Conservation (phyloP, 164 flowering plant genomes). For the Nymphaea colorata region DNA sequence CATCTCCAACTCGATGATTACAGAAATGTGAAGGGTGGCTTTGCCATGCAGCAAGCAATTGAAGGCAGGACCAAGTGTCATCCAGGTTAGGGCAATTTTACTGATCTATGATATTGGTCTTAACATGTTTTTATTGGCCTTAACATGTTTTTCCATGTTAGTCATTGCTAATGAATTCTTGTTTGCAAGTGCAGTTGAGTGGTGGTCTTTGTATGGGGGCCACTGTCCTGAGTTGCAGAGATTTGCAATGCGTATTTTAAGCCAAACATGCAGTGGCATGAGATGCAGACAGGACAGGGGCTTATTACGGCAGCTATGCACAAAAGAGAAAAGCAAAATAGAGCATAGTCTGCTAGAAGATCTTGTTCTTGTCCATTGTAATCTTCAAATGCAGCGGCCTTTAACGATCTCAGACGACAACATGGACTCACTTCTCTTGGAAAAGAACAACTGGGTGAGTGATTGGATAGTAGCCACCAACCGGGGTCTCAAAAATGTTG, state of each 20-base stretch:
- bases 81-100: slow-evolving; percentile 27
- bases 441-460: neutral
- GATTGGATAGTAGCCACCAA: neutral
- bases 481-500: neutral
- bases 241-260: slow-evolving; percentile 38
- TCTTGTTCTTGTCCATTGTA: slow-evolving; percentile 23
- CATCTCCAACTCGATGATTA: slow-evolving; percentile 34
- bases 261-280: slow-evolving; percentile 42
- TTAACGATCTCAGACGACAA: neutral
- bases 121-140: neutral
- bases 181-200: slow-evolving; percentile 26
- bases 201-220: slow-evolving; percentile 57
- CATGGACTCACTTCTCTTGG: neutral
- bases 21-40: slow-evolving; percentile 22
- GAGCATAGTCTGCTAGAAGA: slow-evolving; percentile 24
- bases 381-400: slow-evolving; percentile 17
- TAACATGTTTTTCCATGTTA: neutral
- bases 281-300: slow-evolving; percentile 31
- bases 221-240: slow-evolving; percentile 47
- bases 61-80: slow-evolving; percentile 16
- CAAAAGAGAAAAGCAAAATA: slow-evolving; percentile 20
- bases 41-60: slow-evolving; percentile 17
- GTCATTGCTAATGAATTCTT: neutral
- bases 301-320: slow-evolving; percentile 32
- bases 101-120: neutral